Evolutionary conservation across 1,284 basidiomycete genomes (phyloP).

Genomic region (Cryptococcus wingfieldii): DNA sequence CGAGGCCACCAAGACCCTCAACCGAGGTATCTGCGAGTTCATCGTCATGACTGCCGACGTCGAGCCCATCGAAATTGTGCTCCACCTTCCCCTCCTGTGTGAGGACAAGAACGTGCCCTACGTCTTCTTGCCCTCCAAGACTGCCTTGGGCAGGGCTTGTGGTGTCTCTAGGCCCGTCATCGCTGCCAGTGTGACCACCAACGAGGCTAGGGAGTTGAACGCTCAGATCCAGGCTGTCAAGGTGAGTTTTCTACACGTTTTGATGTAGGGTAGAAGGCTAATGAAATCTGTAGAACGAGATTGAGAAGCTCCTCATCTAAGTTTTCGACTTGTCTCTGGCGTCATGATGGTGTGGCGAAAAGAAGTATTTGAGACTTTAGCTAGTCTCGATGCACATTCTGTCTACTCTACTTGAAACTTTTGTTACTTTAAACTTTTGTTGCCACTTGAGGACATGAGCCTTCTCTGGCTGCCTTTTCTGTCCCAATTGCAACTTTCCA

Average conservation of each 20-base stretch:
- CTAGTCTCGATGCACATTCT: slow-evolving; percentile 16
- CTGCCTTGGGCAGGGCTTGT: slow-evolving; percentile 88
- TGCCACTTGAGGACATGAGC: too few species aligned
- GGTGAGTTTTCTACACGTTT: slow-evolving; percentile 28
- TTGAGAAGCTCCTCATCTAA: slow-evolving; percentile 70
- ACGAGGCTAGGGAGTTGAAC: slow-evolving; percentile 86
- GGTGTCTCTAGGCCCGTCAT: slow-evolving; percentile 95
- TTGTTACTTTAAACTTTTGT: too few species aligned
- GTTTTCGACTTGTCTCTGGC: neutral
- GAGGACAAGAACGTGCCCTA: slow-evolving; percentile 99
- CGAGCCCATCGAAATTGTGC: slow-evolving; percentile 94
- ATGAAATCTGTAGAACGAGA: slow-evolving; percentile 35
- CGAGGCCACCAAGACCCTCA: slow-evolving; percentile 85
- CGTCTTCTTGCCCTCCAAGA: slow-evolving; percentile 74
- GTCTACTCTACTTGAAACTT: too few species aligned
- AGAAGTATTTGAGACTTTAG: slow-evolving; percentile 13
- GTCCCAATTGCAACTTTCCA: too few species aligned
- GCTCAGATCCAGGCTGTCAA: slow-evolving; percentile 90
- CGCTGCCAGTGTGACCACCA: slow-evolving; percentile 89
- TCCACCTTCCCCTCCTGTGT: slow-evolving; percentile 94
- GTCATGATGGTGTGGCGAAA: neutral
- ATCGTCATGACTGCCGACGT: slow-evolving; percentile 97
- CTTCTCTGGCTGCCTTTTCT: too few species aligned
- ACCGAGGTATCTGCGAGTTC: slow-evolving; percentile 98
- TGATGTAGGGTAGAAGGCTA: neutral